phyloP scores from a whole-genome alignment of 805 yeast genomes.

The Cyberlindnera euphorbiiphila region DNA sequence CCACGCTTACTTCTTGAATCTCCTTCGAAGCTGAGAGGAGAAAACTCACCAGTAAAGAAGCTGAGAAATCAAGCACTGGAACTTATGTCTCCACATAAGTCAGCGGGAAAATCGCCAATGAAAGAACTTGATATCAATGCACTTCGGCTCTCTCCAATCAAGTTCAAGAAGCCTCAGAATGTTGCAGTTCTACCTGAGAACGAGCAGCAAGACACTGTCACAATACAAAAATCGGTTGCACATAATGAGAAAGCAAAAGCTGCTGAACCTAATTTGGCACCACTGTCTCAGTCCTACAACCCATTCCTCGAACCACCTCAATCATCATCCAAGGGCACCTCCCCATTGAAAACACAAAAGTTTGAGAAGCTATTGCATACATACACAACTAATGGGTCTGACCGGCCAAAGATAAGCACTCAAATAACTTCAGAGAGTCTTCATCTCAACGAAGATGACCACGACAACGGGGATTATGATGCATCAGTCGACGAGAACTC shows the following conservation, averaged over 20 bases:
- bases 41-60: constrained; percentile 27
- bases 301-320: constrained; percentile 9
- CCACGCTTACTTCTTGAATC: constrained; percentile 27
- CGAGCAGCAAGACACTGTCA: not conserved
- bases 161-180: constrained; percentile 10
- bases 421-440: too few species aligned
- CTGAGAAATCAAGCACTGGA: constrained; percentile 22
- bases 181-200: constrained; percentile 3
- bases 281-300: constrained; percentile 2
- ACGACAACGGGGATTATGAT: constrained; percentile 15
- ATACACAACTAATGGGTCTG: too few species aligned
- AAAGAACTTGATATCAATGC: constrained; percentile 19
- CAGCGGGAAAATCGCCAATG: constrained; percentile 18
- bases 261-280: too few species aligned
- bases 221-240: not conserved
- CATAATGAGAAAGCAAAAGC: not conserved
- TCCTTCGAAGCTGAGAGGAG: constrained; percentile 25
- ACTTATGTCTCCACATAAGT: constrained; percentile 18
- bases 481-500: constrained; percentile 34
- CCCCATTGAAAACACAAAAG: not conserved
- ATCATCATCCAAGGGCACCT: not conserved
- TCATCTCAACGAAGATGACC: constrained; percentile 3
- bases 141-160: constrained; percentile 23
- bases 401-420: too few species aligned
- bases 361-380: too few species aligned